A percentile compares a stretch with the other conserved stretches of the same genome.
phyloP scores from a whole-genome alignment of 2,329 filamentous ascomycete species.

The Stagonosporopsis rhizophila region DNA sequence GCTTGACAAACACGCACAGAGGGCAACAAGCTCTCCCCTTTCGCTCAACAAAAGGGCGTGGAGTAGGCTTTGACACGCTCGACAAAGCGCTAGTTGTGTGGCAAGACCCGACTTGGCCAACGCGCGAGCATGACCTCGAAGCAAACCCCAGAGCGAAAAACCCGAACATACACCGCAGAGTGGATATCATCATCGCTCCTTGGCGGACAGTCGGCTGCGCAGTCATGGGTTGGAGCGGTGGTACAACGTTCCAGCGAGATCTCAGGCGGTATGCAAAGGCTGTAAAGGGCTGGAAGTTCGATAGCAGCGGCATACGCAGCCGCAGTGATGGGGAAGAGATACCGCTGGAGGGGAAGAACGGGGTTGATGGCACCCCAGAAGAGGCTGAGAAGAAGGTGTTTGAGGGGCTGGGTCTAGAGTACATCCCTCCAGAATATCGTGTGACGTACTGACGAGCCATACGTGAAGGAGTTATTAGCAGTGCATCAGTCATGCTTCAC shows the following conservation, averaged over 20 bases:
- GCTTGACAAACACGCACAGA: conserved; percentile 72
- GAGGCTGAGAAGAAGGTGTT: conserved; percentile 83
- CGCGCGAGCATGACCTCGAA: conserved; percentile 46
- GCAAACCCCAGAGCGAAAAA: conserved; percentile 61
- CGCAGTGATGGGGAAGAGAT: conserved; percentile 71
- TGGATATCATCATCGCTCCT: conserved; percentile 89
- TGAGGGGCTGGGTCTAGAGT: conserved; percentile 71
- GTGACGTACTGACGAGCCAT: conserved; percentile 51
- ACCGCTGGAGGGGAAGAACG: conserved; percentile 66
- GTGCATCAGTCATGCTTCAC: background rate
- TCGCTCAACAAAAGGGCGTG: conserved; percentile 50
- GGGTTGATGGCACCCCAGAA: conserved; percentile 62
- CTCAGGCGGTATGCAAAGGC: conserved; percentile 80
- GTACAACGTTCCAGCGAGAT: conserved; percentile 89
- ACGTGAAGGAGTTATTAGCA: background rate
- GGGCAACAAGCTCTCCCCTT: conserved; percentile 71
- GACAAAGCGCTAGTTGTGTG: conserved; percentile 94
- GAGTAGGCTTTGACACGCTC: conserved; percentile 79
- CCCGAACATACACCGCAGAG: conserved; percentile 77
- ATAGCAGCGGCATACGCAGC: conserved; percentile 83
- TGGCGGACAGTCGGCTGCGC: conserved; percentile 92
- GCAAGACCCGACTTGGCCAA: conserved; percentile 69
- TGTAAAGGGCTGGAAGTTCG: conserved; percentile 79
- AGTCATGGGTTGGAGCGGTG: conserved; percentile 85
- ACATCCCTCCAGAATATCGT: conserved; percentile 52